phyloP scores from a whole-genome alignment of 2,329 filamentous ascomycete species.

The Fusarium sp. region DNA sequence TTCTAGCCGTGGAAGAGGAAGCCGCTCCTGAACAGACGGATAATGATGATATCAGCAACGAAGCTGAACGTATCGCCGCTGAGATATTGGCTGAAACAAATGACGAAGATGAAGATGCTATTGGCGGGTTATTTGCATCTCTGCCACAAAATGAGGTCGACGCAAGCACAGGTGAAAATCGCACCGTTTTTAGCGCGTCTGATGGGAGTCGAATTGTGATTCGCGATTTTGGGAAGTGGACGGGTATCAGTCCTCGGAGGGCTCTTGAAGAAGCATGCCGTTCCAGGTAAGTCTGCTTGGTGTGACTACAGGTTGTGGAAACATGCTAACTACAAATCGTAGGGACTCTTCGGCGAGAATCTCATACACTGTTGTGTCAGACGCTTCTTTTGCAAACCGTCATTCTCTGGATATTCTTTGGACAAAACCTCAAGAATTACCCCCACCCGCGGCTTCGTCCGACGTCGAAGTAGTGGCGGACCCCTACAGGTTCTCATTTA shows the following conservation, averaged over 20 bases:
- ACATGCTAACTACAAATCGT: constrained; percentile 7
- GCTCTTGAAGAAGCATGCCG: constrained; percentile 89
- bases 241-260: constrained; percentile 79
- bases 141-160: constrained; percentile 71
- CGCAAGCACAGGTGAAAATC: constrained; percentile 66
- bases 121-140: constrained; percentile 64
- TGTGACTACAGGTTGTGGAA: neutral
- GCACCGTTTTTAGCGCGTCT: constrained; percentile 63
- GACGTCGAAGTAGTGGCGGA: constrained; percentile 59
- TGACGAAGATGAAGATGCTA: constrained; percentile 61
- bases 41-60: constrained; percentile 61
- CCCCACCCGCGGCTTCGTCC: constrained; percentile 48
- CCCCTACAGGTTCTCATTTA: constrained; percentile 70
- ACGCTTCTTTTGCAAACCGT: constrained; percentile 78
- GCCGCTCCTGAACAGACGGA: constrained; percentile 45
- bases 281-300: constrained; percentile 66
- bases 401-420: constrained; percentile 81
- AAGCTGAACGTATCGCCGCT: constrained; percentile 68
- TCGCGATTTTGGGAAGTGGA: constrained; percentile 86
- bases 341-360: constrained; percentile 79
- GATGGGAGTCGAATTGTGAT: constrained; percentile 70
- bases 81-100: constrained; percentile 67
- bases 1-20: constrained; percentile 38
- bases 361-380: constrained; percentile 75
- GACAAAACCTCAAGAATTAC: constrained; percentile 76